Conservation (phyloP, 176 grass and related monocot genomes). For the Musa beccarii region DNA sequence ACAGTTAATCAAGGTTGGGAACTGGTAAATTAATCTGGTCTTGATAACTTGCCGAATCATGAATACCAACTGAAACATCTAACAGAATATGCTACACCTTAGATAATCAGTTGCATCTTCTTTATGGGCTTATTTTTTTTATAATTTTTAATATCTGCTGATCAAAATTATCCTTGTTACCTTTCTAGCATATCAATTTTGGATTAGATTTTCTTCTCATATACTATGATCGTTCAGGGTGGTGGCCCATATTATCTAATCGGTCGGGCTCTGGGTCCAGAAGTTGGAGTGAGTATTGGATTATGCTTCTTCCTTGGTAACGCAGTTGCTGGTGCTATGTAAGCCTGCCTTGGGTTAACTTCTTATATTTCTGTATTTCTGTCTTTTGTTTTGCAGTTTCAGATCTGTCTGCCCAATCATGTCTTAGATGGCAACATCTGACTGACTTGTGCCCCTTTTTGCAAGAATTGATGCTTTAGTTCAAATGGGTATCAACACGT, state of each 20-base stretch:
- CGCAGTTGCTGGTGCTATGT: constrained; percentile 96
- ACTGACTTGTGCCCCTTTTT: background rate
- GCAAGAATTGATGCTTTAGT: too few relatives aligned
- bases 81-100: background rate
- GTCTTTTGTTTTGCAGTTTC: background rate
- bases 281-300: constrained; percentile 99
- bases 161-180: background rate
- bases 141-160: background rate
- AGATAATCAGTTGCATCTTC: background rate
- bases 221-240: constrained; percentile 43
- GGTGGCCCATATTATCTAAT: constrained; percentile 99
- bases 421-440: background rate
- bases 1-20: too few relatives aligned
- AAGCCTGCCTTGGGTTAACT: constrained; percentile 22
- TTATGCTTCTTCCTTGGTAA: constrained; percentile 99
- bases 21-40: too few relatives aligned
- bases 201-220: background rate
- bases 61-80: too few relatives aligned
- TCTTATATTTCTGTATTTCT: background rate
- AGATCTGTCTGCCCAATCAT: background rate
- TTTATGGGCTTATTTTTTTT: background rate
- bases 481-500: too few relatives aligned
- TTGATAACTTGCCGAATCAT: too few relatives aligned
- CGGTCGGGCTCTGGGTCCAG: constrained; percentile 89
- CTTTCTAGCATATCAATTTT: background rate